phyloP scores from a whole-genome alignment of 352 stramenopile species.

The Stephanocyclus meneghinianus region DNA sequence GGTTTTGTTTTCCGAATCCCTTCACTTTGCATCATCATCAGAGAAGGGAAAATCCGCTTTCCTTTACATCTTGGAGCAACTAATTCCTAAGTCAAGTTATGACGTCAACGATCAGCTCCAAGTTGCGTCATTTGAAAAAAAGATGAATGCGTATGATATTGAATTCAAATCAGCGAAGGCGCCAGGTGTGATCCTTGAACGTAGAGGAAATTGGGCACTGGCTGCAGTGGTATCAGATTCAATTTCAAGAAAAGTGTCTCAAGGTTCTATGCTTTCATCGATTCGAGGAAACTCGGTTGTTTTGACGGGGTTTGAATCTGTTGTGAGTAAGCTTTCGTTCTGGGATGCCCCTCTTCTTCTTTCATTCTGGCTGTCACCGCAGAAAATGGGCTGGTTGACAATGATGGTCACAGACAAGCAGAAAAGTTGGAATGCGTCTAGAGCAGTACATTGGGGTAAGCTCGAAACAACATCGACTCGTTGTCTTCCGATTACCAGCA shows the following conservation, averaged over 20 bases:
- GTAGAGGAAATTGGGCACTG: conserved; percentile 40
- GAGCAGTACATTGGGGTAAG: conserved; percentile 7
- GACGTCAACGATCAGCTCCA: conserved; percentile 31
- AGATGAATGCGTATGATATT: conserved; percentile 19
- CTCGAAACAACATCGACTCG: not conserved
- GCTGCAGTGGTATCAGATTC: conserved; percentile 35
- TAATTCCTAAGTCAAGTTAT: conserved; percentile 32
- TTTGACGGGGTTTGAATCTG: conserved; percentile 36
- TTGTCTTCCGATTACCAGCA: not conserved
- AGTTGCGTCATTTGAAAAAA: conserved; percentile 32
- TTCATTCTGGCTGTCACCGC: conserved; percentile 26
- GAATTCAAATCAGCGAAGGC: conserved; percentile 36
- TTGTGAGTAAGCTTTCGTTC: conserved; percentile 19
- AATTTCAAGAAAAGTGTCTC: conserved; percentile 32
- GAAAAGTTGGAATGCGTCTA: conserved; percentile 11
- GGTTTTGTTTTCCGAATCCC: conserved; percentile 44
- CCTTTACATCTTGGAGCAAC: conserved; percentile 31
- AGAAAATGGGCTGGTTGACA: conserved; percentile 47
- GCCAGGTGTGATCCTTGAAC: conserved; percentile 40
- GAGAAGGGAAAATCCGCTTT: conserved; percentile 30
- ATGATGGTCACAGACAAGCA: conserved; percentile 26
- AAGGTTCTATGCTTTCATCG: conserved; percentile 26
- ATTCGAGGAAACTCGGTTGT: conserved; percentile 28
- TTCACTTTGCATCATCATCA: conserved; percentile 32
- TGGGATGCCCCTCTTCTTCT: conserved; percentile 42